Evolutionary conservation across 192 early-diverging fungal genomes (phyloP), one percentile per base, ranked within the genome.

Genomic region (Funneliformis geosporum): DNA sequence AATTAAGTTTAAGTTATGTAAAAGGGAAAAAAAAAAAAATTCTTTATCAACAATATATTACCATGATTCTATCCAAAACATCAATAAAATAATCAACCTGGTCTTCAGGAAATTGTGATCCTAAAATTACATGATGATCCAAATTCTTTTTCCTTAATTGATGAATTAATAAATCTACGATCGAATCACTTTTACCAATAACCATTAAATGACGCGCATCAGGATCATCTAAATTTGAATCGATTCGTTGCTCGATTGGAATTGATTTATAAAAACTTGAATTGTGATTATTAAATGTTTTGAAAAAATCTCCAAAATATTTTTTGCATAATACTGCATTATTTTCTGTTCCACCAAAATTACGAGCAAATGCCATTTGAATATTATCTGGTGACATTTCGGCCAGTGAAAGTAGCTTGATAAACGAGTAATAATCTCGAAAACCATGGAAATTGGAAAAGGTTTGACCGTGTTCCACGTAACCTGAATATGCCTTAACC

Each of bases 361-460:
- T 74, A 4, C 73, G 73, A 8, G 47, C 73, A 27, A 74, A 60
- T 60, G 73, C 73, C 27, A 14, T 18, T 74, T 74, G 73, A 10
- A 74, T 50, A 18, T 50, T 50, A 0, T 5, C 14, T 18, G 47
- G 47, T 21, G 55, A 28, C 12, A 74, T 28, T 23, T 74, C 73
- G 8, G 14, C 43, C 38, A 12, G 2, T 4, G 25, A n/a, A n/a
- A 74, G 47, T 4, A 25, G 42, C 27, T 74, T 74, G n/a, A 74
- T 4, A 0, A 74, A 60, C 16, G 73, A 47, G 21, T 74, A 74
- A 74, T 74, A 43, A 50, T 50, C 47, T 18, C 50, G 50, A 9
- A 74, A 10, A 8, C 68, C 78, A 60, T 79, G 78, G 39, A 79
- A 79, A 60, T 79, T 79, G 14, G 78, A 27, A 23, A 14, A 68